Conservation (phyloP, 1,284 basidiomycete genomes). For the Melampsora americana region DNA sequence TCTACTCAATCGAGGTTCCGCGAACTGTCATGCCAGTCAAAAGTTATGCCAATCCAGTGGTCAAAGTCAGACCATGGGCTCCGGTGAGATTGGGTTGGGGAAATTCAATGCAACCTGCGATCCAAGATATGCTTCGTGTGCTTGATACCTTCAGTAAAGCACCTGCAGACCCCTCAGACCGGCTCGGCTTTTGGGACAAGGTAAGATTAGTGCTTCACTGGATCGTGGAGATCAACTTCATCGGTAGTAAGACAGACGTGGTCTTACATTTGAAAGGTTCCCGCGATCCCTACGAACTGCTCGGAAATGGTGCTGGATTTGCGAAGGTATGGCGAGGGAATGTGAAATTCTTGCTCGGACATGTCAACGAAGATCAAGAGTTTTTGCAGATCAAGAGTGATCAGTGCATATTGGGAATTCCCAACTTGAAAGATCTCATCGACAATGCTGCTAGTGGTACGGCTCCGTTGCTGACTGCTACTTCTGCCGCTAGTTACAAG, state of each 20-base stretch:
- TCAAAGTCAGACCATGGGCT: conserved; percentile 67
- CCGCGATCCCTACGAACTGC: conserved; percentile 74
- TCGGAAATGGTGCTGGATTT: conserved; percentile 80
- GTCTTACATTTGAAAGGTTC: conserved; percentile 59
- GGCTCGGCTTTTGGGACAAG: conserved; percentile 94
- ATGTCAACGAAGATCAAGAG: conserved; percentile 71
- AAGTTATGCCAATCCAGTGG: conserved; percentile 69
- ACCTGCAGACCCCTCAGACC: conserved; percentile 78
- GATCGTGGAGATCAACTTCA: conserved; percentile 69
- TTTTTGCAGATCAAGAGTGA: conserved; percentile 80
- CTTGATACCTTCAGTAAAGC: conserved; percentile 77
- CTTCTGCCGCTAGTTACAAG: conserved; percentile 36
- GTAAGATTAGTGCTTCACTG: conserved; percentile 81
- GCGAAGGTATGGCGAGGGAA: conserved; percentile 78
- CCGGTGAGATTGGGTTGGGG: conserved; percentile 78
- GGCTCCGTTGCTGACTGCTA: conserved; percentile 39
- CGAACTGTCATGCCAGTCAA: conserved; percentile 96
- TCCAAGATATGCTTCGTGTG: conserved; percentile 80
- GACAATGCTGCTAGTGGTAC: conserved; percentile 58
- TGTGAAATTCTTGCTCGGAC: conserved; percentile 70
- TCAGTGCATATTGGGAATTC: conserved; percentile 74
- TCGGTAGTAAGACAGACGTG: conserved; percentile 55
- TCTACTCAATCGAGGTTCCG: conserved; percentile 68
- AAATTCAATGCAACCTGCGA: conserved; percentile 78
- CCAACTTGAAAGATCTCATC: conserved; percentile 58